A percentile compares a stretch with the other conserved stretches of the same genome.
Conservation (phyloP, 2,329 filamentous ascomycete genomes). For the Westerdykella ornata region DNA sequence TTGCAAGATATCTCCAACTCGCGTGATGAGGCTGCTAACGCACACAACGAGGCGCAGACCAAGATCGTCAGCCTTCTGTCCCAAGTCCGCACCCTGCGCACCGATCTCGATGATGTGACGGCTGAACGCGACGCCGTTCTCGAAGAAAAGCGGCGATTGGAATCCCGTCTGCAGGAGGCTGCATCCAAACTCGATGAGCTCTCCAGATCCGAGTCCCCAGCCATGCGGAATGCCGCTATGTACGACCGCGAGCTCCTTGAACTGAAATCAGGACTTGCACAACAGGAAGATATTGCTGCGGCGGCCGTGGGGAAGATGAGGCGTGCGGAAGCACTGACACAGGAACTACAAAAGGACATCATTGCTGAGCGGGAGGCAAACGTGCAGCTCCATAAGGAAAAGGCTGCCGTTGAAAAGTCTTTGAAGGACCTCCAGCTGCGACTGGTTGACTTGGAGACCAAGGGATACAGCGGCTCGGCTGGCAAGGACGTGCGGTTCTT, state of each 20-base stretch:
- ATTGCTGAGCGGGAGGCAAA: conserved; percentile 75
- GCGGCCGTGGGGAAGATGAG: conserved; percentile 97
- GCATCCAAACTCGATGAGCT: conserved; percentile 84
- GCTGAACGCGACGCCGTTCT: conserved; percentile 77
- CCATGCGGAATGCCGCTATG: conserved; percentile 80
- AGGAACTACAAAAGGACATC: conserved; percentile 91
- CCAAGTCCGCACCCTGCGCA: conserved; percentile 77
- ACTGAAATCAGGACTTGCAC: conserved; percentile 78
- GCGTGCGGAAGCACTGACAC: conserved; percentile 75
- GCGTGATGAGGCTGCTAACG: conserved; percentile 86
- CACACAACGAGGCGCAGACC: conserved; percentile 89
- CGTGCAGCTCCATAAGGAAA: conserved; percentile 78
- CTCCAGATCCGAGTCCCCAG: conserved; percentile 74
- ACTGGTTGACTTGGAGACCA: conserved; percentile 90
- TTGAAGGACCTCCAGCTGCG: conserved; percentile 85
- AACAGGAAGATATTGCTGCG: conserved; percentile 86
- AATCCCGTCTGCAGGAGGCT: conserved; percentile 78
- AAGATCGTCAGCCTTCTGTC: conserved; percentile 87
- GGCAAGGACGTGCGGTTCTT: conserved; percentile 94
- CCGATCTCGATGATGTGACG: conserved; percentile 76
- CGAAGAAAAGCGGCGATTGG: conserved; percentile 85
- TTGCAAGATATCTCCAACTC: conserved; percentile 82
- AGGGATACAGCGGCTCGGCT: conserved; percentile 79
- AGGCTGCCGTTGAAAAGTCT: conserved; percentile 79
- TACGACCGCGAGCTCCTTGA: conserved; percentile 86